These are phyloP conservation scores for Mariannaea sp. DNA, from an alignment of 2,329 filamentous ascomycete genomes.

Conservation along the genomic window DNA sequence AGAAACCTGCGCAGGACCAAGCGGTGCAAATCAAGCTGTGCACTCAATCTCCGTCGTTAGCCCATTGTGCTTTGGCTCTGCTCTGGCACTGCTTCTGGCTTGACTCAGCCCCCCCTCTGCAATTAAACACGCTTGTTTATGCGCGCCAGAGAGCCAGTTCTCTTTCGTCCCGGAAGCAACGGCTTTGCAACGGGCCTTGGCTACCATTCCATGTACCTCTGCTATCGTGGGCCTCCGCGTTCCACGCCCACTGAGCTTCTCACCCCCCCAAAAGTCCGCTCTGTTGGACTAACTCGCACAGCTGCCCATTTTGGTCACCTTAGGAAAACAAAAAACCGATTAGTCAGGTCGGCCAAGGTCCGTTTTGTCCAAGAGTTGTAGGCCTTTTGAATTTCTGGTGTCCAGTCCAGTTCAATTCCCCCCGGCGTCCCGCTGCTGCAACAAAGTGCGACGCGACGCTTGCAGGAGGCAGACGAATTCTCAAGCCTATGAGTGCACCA, in stretches of 20 bases:
- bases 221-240: slow-evolving; percentile 28
- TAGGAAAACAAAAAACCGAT: no score
- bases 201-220: slow-evolving; percentile 28
- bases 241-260: slow-evolving; percentile 26
- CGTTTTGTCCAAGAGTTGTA: no score
- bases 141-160: neutral
- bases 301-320: slow-evolving; percentile 21
- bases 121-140: neutral
- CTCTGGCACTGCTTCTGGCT: neutral
- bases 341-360: slow-evolving; percentile 25
- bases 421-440: neutral
- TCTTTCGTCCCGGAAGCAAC: slow-evolving; percentile 11
- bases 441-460: slow-evolving; percentile 14
- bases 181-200: slow-evolving; percentile 6
- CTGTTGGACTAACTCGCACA: slow-evolving; percentile 20
- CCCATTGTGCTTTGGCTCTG: no score
- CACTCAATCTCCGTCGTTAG: no score
- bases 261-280: slow-evolving; percentile 17
- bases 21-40: neutral
- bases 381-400: no score
- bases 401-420: neutral
- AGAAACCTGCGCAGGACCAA: neutral
- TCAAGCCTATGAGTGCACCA: slow-evolving; percentile 26
- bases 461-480: slow-evolving; percentile 30
- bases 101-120: no score